Evolutionary conservation across 441 rosid genomes (phyloP), one percentile per base, ranked within the genome.

Genomic region (Populus hybrid): DNA sequence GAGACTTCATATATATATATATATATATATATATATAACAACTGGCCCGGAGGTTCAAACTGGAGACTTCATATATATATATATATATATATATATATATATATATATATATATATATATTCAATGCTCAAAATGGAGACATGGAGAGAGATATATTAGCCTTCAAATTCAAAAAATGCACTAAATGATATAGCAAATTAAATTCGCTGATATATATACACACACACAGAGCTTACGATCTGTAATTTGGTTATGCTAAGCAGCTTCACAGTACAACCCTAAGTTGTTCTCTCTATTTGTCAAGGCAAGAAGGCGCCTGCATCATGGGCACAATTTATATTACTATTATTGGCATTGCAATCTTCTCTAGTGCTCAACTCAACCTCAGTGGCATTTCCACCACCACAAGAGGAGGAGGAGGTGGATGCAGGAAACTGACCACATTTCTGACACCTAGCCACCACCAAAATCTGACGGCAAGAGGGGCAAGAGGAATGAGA

Each of bases 401-500:
- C 67, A 0, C 40, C 72, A 35, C 72, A 69, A 21, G 72, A 9
- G 10, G 69, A 75, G 74, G 81, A 61, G 64, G 92, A 81, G 69
- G 83, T 79, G 23, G 32, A 14, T 2, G 87, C 74, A 12, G 91
- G 93, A 11, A 86, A 77, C 20, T 87, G 88, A 0, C 95, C 95
- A 78, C 98, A 91, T 83, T 87, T 89, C 42, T 87, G 88, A 81
- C 97, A 90, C 68, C 91, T 77, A 64, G 86, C 75, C 59, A 85
- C 90, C 28, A 82, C 91, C 73, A 93, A 82, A 32, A 93, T 84
- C 90, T 85, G 95, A 74, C 99, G 97, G 91, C 99, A 95, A 6
- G 95, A 93, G 76, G 99, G 99, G 32, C 99, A 95, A 5, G 99
- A 90, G 8, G 97, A 93, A 88, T 92, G 98, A 59, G 98, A 87